Evolutionary conservation across 352 stramenopile genomes (phyloP), one percentile per base, ranked within the genome.

Genomic region (Phytophthora podocarpi): DNA sequence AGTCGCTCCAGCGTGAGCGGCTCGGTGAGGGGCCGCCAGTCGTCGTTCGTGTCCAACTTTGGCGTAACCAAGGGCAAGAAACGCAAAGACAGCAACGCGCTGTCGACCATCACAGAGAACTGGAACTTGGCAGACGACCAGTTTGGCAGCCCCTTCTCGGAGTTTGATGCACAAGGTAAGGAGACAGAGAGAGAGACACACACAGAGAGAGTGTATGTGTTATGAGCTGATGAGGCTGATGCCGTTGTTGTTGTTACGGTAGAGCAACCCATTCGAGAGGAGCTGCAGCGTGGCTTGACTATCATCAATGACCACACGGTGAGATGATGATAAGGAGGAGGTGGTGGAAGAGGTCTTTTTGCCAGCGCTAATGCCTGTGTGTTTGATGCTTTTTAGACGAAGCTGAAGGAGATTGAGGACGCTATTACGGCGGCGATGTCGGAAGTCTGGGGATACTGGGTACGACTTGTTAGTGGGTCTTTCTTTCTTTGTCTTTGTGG

Each of bases 401-500:
- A 91, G 60, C 59, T 95, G 20, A 93, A 94, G 62, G 87, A 93
- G 34, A 93, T 95, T 48, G 87, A 95, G 59, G 85, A 95, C 40
- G 85, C 84, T 0, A 88, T 96, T 55, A 93, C 85, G 13, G 81
- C 83, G 0, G 84, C 86, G 6, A 93, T 95, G 86, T 96, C 87
- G 10, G 87, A 96, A 82, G 85, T 96, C 6, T 96, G 87, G 87
- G 87, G 85, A 52, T 94, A 96, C 53, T 96, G 87, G 86, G 85
- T 94, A 72, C 59, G 65, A 27, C 2, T 43, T 26, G 30, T n/a
- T 37, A 9, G 24, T 55, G 28, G 6, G 3, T 45, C 5, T 45
- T n/a, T 45, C 3, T 27, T 45, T 53, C 2, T 28, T 36, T 12
- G 20, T 32, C 36, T 37, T 42, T 39, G 15, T 30, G 27, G 13